Conservation (phyloP, 2,329 filamentous ascomycete genomes). For the Ophiostoma tasmaniense region DNA sequence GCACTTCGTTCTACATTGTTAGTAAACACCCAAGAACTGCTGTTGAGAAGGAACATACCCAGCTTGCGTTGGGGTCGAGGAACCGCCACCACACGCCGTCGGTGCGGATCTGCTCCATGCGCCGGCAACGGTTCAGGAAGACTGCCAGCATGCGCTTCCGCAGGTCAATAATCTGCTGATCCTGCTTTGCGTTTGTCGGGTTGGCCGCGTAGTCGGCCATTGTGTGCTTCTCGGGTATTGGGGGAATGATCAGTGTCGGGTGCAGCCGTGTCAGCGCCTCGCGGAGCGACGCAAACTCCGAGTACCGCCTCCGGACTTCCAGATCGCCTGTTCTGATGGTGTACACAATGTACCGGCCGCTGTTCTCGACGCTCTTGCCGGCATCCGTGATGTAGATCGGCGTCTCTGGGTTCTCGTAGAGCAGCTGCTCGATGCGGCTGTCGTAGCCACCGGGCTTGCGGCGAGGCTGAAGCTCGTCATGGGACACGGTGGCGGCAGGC, state of each 20-base stretch:
- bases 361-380: constrained; percentile 88
- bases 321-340: constrained; percentile 93
- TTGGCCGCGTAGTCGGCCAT: constrained; percentile 98
- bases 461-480: constrained; percentile 41
- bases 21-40: neutral
- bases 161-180: constrained; percentile 91
- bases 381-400: constrained; percentile 89
- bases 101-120: constrained; percentile 83
- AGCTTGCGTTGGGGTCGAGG: constrained; percentile 94
- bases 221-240: constrained; percentile 96
- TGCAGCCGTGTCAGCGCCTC: constrained; percentile 85
- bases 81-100: constrained; percentile 98
- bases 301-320: constrained; percentile 90
- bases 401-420: constrained; percentile 87
- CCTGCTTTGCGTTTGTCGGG: constrained; percentile 95
- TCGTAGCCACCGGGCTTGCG: constrained; percentile 81
- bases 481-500: constrained; percentile 23
- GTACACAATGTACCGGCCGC: constrained; percentile 91
- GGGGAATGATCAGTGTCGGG: constrained; percentile 89
- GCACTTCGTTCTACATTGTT: constrained; percentile 70
- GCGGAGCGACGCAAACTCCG: constrained; percentile 86
- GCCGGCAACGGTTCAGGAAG: constrained; percentile 85
- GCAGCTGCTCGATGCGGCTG: constrained; percentile 92
- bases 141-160: constrained; percentile 95
- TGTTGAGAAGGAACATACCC: constrained; percentile 52